Evolutionary conservation across 306 rosid species (phyloP).

Genomic region (Prunus kanzakura): DNA sequence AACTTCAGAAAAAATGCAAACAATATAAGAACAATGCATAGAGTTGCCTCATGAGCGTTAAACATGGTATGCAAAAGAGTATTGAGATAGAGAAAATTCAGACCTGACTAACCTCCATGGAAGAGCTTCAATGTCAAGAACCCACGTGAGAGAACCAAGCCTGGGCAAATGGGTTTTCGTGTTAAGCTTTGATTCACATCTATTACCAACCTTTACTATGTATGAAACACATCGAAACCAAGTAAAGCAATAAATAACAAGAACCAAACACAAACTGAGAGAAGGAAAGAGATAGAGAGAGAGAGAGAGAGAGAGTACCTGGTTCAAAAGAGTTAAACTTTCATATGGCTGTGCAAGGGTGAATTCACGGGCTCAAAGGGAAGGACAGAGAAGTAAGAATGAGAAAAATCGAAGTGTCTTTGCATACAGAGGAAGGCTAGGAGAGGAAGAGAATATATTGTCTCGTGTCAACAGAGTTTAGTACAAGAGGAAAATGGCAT

Average conservation of each 20-base stretch:
- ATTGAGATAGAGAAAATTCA: constrained; percentile 15
- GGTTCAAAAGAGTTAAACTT: constrained; percentile 25
- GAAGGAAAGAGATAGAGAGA: neutral
- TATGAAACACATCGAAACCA: constrained; percentile 22
- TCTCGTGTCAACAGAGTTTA: constrained; percentile 11
- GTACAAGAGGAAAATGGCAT: constrained; percentile 1
- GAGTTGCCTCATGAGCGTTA: constrained; percentile 23
- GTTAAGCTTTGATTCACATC: constrained; percentile 42
- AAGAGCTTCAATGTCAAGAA: constrained; percentile 36
- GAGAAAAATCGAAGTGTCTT: constrained; percentile 2
- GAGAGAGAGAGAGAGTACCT: constrained; percentile 37
- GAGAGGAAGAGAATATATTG: constrained; percentile 10
- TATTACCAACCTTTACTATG: constrained; percentile 16
- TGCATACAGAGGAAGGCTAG: constrained; percentile 11
- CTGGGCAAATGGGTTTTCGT: constrained; percentile 50
- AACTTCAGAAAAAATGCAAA: constrained; percentile 20
- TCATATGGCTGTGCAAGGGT: constrained; percentile 23
- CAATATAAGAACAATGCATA: constrained; percentile 24
- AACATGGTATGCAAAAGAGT: constrained; percentile 13
- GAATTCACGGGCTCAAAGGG: constrained; percentile 30
- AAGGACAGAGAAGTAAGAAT: constrained; percentile 24
- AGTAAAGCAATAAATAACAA: constrained; percentile 18
- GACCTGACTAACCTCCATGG: constrained; percentile 37
- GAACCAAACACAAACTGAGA: constrained; percentile 9
- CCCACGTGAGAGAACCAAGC: constrained; percentile 43